Evolutionary conservation across 371 early-diverging fungal species (phyloP).

Genomic region (Rhizopus microsporus): DNA sequence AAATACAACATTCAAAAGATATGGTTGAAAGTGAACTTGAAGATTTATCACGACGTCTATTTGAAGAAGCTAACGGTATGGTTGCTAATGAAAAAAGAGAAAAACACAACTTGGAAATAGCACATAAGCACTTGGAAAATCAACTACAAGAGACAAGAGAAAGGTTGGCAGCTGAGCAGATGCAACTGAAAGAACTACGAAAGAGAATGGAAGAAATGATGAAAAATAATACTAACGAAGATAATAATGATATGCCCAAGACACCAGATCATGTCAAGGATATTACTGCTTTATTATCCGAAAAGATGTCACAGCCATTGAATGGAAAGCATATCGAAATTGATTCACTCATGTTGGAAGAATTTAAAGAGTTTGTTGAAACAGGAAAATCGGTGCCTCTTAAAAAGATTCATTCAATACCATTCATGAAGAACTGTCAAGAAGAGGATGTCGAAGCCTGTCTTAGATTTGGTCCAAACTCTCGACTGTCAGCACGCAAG

Average conservation of each 20-base stretch:
- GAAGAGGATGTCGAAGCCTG: slow-evolving; percentile 91
- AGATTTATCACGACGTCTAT: slow-evolving; percentile 83
- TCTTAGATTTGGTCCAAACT: slow-evolving; percentile 84
- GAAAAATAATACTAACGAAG: slow-evolving; percentile 4
- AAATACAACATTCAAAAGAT: slow-evolving; percentile 86
- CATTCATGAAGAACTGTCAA: slow-evolving; percentile 82
- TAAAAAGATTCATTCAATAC: slow-evolving; percentile 71
- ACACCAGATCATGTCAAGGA: slow-evolving; percentile 25
- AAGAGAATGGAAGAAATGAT: slow-evolving; percentile 69
- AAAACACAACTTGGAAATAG: slow-evolving; percentile 59
- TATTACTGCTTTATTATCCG: slow-evolving; percentile 14
- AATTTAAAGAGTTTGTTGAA: slow-evolving; percentile 82
- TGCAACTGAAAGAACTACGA: slow-evolving; percentile 77
- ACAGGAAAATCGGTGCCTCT: slow-evolving; percentile 60
- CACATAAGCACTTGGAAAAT: slow-evolving; percentile 59
- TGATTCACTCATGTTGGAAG: slow-evolving; percentile 68
- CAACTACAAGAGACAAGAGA: slow-evolving; percentile 71
- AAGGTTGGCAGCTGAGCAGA: slow-evolving; percentile 70
- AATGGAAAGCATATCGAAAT: slow-evolving; percentile 40
- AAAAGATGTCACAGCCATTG: slow-evolving; percentile 4
- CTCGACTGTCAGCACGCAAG: slow-evolving; percentile 81
- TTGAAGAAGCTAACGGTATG: slow-evolving; percentile 94
- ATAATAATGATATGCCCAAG: slow-evolving; percentile 1
- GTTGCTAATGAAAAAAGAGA: slow-evolving; percentile 85
- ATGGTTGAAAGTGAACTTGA: slow-evolving; percentile 91